Evolutionary conservation across 805 yeast species (phyloP).

Genomic region (Candida hungchunana): DNA sequence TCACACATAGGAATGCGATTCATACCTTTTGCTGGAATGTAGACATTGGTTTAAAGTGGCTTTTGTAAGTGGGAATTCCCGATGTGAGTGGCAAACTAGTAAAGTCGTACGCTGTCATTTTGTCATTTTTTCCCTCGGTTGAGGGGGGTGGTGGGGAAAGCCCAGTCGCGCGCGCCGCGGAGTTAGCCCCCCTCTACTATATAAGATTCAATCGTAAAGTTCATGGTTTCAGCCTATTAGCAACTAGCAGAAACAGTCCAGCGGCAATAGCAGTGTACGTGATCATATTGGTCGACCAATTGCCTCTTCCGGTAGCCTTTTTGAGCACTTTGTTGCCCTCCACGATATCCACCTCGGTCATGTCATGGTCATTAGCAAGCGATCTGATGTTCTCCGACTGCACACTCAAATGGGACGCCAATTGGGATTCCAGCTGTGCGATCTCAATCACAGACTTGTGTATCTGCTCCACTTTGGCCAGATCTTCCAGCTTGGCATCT

Average conservation of each 20-base stretch:
- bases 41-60: not conserved
- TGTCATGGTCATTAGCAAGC: constrained; percentile 62
- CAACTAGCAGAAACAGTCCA: constrained; percentile 50
- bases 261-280: constrained; percentile 50
- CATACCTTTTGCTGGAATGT: not conserved
- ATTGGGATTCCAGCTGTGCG: constrained; percentile 67
- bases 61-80: not conserved
- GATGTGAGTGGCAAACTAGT: no score
- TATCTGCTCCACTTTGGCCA: constrained; percentile 54
- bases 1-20: not conserved
- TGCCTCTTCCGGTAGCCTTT: constrained; percentile 64
- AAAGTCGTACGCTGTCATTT: no score
- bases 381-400: constrained; percentile 69
- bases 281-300: constrained; percentile 54
- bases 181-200: no score
- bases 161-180: no score
- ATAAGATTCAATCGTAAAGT: no score
- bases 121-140: no score
- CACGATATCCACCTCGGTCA: constrained; percentile 57
- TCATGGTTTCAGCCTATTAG: constrained; percentile 8
- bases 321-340: constrained; percentile 69
- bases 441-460: constrained; percentile 68
- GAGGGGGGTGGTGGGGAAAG: no score
- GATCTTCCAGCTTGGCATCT: constrained; percentile 52
- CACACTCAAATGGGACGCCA: constrained; percentile 63